A percentile compares a stretch with the other conserved stretches of the same genome.
These are phyloP conservation scores for slime mould (Dictyostelium discoideum) DNA, from an alignment of 78 protist genomes.

Conservation along the genomic window DNA sequence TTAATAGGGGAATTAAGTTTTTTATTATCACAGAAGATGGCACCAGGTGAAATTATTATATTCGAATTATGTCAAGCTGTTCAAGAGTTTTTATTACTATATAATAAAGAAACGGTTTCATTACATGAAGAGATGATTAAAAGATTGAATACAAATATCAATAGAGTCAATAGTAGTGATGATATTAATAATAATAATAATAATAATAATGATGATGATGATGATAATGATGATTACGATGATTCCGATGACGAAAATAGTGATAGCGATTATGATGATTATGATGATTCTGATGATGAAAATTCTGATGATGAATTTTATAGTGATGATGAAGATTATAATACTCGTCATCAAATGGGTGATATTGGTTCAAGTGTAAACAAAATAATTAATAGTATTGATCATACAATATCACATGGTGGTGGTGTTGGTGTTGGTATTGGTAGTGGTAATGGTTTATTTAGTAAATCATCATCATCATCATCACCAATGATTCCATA, in stretches of 20 bases:
- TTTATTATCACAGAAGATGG: conserved; percentile 33
- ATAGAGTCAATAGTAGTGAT: background rate
- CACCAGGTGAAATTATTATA: conserved; percentile 37
- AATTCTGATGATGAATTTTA: background rate
- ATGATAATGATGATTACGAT: too few relatives aligned
- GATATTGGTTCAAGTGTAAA: background rate
- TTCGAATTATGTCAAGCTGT: conserved; percentile 66
- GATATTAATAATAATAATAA: background rate
- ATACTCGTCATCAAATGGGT: background rate
- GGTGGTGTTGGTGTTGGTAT: too few relatives aligned
- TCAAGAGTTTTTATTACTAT: conserved; percentile 42
- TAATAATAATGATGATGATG: background rate
- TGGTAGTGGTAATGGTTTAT: background rate
- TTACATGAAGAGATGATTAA: conserved; percentile 72
- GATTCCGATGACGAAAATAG: background rate
- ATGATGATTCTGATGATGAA: background rate
- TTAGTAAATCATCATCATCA: background rate
- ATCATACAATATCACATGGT: background rate
- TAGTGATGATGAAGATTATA: background rate
- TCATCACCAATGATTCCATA: background rate
- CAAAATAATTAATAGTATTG: background rate
- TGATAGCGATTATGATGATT: too few relatives aligned
- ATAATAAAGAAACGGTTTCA: conserved; percentile 57
- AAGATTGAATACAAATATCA: conserved; percentile 11
- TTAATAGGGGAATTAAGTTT: conserved; percentile 32